Percentiles rank a stretch among this genome's conserved stretches.
phyloP scores from a whole-genome alignment of 495 filamentous ascomycete genomes.

The Talaromyces trachyspermus region DNA sequence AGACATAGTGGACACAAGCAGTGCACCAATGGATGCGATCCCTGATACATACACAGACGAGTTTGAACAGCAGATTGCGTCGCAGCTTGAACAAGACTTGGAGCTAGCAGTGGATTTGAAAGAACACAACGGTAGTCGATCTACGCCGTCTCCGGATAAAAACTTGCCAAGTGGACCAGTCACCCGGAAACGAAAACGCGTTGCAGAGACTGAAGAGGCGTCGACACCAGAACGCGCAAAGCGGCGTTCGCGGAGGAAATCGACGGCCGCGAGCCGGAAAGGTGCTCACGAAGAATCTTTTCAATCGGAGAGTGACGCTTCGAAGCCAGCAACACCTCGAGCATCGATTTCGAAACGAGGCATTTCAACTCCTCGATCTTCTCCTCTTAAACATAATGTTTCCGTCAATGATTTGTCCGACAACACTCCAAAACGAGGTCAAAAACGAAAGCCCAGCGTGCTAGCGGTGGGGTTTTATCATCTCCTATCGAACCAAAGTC shows the following conservation, averaged over 20 bases:
- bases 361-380: slow-evolving; percentile 2
- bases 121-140: slow-evolving; percentile 7
- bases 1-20: background rate
- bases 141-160: background rate
- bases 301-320: background rate
- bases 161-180: slow-evolving; percentile 7
- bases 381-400: background rate
- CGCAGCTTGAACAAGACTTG: slow-evolving; percentile 38
- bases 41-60: slow-evolving; percentile 33
- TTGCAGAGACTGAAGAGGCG: slow-evolving; percentile 12
- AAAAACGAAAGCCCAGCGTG: background rate
- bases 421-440: background rate
- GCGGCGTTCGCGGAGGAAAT: background rate
- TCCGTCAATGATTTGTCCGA: background rate
- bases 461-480: background rate
- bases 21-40: slow-evolving; percentile 3
- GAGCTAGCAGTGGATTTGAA: slow-evolving; percentile 26
- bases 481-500: background rate
- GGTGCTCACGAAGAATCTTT: background rate
- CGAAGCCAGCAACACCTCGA: background rate
- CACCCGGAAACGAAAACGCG: slow-evolving; percentile 36
- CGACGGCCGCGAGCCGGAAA: background rate
- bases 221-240: slow-evolving; percentile 9
- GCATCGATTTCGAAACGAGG: background rate
- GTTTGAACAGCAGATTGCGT: slow-evolving; percentile 35